Percentiles rank a stretch among this genome's conserved stretches.
Evolutionary conservation across 2,329 filamentous ascomycete species (phyloP).

Genomic region (Colletotrichum australisinense): DNA sequence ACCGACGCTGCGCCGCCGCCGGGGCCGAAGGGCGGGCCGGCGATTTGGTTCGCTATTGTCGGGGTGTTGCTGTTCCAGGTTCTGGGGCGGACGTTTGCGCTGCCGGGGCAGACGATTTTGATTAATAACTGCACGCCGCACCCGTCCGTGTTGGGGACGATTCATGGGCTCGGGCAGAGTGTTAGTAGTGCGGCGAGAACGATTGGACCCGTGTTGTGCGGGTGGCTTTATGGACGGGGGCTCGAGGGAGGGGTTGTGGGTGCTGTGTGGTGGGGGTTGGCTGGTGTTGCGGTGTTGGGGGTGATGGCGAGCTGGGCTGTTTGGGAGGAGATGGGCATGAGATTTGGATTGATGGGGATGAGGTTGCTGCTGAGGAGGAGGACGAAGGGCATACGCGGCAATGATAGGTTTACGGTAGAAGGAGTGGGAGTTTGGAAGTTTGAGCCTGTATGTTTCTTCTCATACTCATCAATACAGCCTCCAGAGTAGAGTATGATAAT

Average conservation of each 20-base stretch:
- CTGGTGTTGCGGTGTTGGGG: conserved; percentile 59
- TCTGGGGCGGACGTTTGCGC: conserved; percentile 72
- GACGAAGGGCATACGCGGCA: neutral
- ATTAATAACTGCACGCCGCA: conserved; percentile 62
- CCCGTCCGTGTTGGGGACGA: conserved; percentile 57
- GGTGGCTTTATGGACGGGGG: conserved; percentile 70
- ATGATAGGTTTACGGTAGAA: neutral
- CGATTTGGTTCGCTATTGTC: conserved; percentile 74
- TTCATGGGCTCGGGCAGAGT: conserved; percentile 67
- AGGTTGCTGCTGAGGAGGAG: conserved; percentile 48
- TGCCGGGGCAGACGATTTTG: conserved; percentile 58
- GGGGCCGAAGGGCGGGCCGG: conserved; percentile 61
- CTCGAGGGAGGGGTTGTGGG: conserved; percentile 68
- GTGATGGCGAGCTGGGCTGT: conserved; percentile 65
- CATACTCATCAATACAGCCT: neutral
- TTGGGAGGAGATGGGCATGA: conserved; percentile 72
- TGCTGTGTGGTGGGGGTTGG: conserved; percentile 68
- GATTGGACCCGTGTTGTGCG: conserved; percentile 69
- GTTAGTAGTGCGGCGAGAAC: conserved; percentile 69
- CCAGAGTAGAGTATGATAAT: neutral
- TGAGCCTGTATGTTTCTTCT: neutral
- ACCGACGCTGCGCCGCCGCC: conserved; percentile 58
- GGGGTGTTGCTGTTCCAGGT: conserved; percentile 74
- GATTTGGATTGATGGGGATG: conserved; percentile 72
- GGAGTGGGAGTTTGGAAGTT: neutral